Conservation (phyloP, 352 stramenopile species). For the Phytophthora hibernalis region DNA sequence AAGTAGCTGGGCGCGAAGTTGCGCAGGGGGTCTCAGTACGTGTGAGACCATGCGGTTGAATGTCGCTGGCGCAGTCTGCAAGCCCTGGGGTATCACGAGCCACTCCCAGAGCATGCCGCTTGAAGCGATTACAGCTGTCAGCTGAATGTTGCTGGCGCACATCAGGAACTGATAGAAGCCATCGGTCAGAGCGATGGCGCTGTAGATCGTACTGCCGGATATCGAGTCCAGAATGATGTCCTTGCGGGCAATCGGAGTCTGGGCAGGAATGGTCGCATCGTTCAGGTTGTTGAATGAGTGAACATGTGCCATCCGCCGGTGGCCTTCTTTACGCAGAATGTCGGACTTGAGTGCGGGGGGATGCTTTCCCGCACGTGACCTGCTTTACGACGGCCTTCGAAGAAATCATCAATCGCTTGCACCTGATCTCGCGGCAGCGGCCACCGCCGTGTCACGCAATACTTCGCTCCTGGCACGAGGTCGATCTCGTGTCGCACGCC, state of each 20-base stretch:
- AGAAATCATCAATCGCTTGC: neutral
- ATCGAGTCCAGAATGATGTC: too few species aligned
- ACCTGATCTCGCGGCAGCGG: neutral
- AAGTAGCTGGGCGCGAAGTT: too few species aligned
- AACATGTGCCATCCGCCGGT: neutral
- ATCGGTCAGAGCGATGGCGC: slow-evolving; percentile 14
- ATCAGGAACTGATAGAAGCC: slow-evolving; percentile 29
- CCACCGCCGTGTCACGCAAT: too few species aligned
- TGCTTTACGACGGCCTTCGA: too few species aligned
- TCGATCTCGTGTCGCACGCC: neutral
- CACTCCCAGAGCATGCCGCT: too few species aligned
- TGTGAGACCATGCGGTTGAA: too few species aligned
- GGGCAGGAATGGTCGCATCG: neutral
- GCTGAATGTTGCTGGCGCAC: slow-evolving; percentile 19
- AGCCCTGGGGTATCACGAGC: too few species aligned
- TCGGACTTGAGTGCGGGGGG: neutral
- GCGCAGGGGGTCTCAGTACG: too few species aligned
- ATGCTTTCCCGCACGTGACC: neutral
- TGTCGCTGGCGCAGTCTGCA: too few species aligned
- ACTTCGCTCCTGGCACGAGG: neutral
- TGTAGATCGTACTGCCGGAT: slow-evolving; percentile 1
- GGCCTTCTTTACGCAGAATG: too few species aligned
- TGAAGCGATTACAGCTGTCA: slow-evolving; percentile 39
- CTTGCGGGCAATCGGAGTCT: neutral
- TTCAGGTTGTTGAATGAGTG: neutral